Percentiles rank a stretch among this genome's conserved stretches.
Conservation (phyloP, 2,329 filamentous ascomycete genomes). For the Aspergillus novofumigatus region DNA sequence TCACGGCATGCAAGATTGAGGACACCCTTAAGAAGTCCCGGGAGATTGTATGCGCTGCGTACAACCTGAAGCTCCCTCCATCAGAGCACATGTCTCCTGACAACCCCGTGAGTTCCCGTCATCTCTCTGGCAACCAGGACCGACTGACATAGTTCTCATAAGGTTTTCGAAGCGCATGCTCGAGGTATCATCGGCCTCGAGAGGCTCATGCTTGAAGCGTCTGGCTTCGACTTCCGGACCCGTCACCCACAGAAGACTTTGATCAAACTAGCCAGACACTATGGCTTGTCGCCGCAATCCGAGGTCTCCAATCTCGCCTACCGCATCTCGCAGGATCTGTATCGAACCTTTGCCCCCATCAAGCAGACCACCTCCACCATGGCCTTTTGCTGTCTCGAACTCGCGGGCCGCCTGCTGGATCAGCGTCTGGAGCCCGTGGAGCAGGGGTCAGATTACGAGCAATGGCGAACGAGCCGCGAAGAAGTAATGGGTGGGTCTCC, state of each 20-base stretch:
- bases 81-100: constrained; percentile 70
- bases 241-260: constrained; percentile 82
- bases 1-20: constrained; percentile 94
- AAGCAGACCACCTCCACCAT: constrained; percentile 86
- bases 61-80: constrained; percentile 72
- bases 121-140: neutral
- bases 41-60: constrained; percentile 85
- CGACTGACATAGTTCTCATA: neutral
- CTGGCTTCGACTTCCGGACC: constrained; percentile 89
- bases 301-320: constrained; percentile 66
- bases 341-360: constrained; percentile 86
- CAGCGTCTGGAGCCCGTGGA: constrained; percentile 50
- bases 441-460: constrained; percentile 47
- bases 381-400: constrained; percentile 75
- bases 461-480: constrained; percentile 43
- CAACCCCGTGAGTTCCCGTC: constrained; percentile 61
- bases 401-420: constrained; percentile 66
- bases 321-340: constrained; percentile 80
- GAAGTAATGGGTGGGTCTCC: constrained; percentile 45
- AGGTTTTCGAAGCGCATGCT: constrained; percentile 76
- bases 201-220: constrained; percentile 85
- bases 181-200: constrained; percentile 85
- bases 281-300: constrained; percentile 50
- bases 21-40: constrained; percentile 96
- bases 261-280: constrained; percentile 68